A percentile compares a stretch with the other conserved stretches of the same genome.
These are phyloP conservation scores for Arxiozyma slooffiae DNA, from an alignment of 1,139 yeast species.

Conservation along the genomic window DNA sequence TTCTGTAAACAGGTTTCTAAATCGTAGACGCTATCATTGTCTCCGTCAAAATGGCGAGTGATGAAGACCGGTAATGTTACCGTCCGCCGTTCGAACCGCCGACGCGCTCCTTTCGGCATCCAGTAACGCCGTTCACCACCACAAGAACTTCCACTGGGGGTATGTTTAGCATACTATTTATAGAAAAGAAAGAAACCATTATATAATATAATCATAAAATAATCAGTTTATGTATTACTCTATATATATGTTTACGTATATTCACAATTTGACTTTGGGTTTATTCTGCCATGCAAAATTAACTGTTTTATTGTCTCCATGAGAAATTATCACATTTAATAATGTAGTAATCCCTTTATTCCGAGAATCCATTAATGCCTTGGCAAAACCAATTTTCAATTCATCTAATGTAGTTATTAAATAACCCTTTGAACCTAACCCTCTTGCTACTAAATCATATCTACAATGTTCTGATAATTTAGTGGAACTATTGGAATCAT, in stretches of 20 bases:
- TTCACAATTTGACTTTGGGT: constrained; percentile 7
- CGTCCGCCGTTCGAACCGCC: constrained; percentile 5
- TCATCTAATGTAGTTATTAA: constrained; percentile 36
- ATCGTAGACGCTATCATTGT: constrained; percentile 21
- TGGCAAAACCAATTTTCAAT: constrained; percentile 32
- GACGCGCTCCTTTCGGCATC: not conserved
- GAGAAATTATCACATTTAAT: constrained; percentile 49
- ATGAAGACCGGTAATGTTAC: not conserved
- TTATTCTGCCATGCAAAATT: constrained; percentile 52
- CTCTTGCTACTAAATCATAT: constrained; percentile 44
- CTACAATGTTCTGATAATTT: constrained; percentile 46
- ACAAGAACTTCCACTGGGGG: not conserved
- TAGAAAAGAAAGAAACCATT: not conserved
- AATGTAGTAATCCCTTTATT: constrained; percentile 34
- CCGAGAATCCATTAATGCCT: constrained; percentile 34
- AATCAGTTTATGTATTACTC: not conserved
- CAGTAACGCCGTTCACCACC: not conserved
- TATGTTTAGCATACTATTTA: not conserved
- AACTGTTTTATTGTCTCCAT: constrained; percentile 44
- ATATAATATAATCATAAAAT: too few relatives aligned
- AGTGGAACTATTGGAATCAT: constrained; percentile 36
- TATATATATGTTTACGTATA: too few relatives aligned
- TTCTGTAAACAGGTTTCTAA: constrained; percentile 22
- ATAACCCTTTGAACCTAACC: constrained; percentile 48
- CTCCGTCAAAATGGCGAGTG: constrained; percentile 1